Conservation (phyloP, 306 rosid genomes). For the Vicia villosa region DNA sequence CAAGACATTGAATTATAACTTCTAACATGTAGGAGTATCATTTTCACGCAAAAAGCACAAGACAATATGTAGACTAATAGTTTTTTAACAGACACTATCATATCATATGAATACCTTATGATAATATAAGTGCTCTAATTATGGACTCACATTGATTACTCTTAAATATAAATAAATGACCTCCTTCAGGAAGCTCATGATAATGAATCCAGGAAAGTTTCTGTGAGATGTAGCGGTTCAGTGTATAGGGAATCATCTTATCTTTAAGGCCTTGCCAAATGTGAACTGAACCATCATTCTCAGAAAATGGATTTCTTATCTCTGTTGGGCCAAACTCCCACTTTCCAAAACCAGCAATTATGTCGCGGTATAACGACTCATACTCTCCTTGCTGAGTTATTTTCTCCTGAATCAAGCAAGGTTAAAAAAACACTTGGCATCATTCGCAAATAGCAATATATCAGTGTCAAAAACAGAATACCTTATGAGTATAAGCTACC, state of each 20-base stretch:
- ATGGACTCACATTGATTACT: constrained; percentile 51
- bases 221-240: constrained; percentile 57
- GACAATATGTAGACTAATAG: neutral
- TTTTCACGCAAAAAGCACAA: no score
- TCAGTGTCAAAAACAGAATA: neutral
- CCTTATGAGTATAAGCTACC: constrained; percentile 41
- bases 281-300: constrained; percentile 56
- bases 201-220: constrained; percentile 77
- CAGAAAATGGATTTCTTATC: constrained; percentile 51
- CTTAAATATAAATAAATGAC: constrained; percentile 53
- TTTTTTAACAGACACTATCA: neutral
- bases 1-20: no score
- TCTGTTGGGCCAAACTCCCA: constrained; percentile 74
- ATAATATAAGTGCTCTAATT: constrained; percentile 53
- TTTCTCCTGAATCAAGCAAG: constrained; percentile 52
- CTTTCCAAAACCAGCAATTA: constrained; percentile 48
- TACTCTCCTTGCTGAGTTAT: constrained; percentile 64
- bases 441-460: no score
- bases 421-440: neutral
- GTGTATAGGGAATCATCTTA: constrained; percentile 51
- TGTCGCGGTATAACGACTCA: constrained; percentile 65
- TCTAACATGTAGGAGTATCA: no score
- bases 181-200: constrained; percentile 67
- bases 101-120: constrained; percentile 30
- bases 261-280: constrained; percentile 80